phyloP scores from a whole-genome alignment of 1,284 basidiomycete species.

The Marasmius tenuissimus region DNA sequence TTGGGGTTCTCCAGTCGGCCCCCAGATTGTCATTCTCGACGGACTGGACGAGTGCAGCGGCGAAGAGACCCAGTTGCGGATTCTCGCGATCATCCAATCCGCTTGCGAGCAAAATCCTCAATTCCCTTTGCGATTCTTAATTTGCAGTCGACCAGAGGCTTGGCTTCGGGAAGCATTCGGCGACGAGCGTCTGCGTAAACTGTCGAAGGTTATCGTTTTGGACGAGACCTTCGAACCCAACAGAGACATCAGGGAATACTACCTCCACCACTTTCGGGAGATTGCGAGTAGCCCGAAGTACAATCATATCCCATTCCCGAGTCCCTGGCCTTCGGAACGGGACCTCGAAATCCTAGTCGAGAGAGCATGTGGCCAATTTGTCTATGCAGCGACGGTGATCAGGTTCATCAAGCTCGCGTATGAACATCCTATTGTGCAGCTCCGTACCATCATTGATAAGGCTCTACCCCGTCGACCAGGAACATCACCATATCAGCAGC shows the following conservation, averaged over 20 bases:
- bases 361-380: slow-evolving; percentile 9
- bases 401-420: slow-evolving; percentile 5
- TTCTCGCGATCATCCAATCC: background rate
- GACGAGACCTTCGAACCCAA: background rate
- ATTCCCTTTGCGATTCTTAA: slow-evolving; percentile 16
- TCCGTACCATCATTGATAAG: background rate
- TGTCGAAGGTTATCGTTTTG: background rate
- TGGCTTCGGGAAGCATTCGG: slow-evolving; percentile 14
- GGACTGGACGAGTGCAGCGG: no score
- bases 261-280: background rate
- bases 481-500: slow-evolving; percentile 1
- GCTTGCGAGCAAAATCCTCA: background rate
- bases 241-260: background rate
- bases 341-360: background rate
- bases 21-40: no score
- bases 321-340: slow-evolving; percentile 6
- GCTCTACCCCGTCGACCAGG: background rate
- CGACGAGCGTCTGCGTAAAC: background rate
- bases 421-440: slow-evolving; percentile 1
- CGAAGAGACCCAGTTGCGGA: background rate
- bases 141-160: slow-evolving; percentile 19
- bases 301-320: background rate
- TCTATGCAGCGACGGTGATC: slow-evolving; percentile 10
- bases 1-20: no score
- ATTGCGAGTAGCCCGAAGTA: background rate